phyloP scores from a whole-genome alignment of 345 rosid genomes.

The Arabidopsis suecica region DNA sequence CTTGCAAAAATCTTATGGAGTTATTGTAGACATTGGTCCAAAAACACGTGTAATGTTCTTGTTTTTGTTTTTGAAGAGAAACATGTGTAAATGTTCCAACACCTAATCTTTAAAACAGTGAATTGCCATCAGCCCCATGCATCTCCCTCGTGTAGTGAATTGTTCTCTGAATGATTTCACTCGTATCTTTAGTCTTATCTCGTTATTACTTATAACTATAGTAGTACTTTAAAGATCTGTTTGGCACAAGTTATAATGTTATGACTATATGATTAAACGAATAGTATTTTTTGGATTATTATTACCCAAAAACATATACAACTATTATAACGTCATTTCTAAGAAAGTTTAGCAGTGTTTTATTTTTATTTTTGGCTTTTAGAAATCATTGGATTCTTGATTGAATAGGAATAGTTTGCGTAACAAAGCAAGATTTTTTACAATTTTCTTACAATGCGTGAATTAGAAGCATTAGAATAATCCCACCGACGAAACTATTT shows the following conservation, averaged over 20 bases:
- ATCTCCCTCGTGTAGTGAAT: constrained; percentile 29
- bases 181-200: too few species aligned
- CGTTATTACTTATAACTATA: too few species aligned
- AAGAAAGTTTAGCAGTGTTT: not conserved
- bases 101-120: constrained; percentile 34
- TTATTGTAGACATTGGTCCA: constrained; percentile 36
- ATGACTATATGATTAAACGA: not conserved
- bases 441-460: not conserved
- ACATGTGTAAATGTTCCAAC: constrained; percentile 41
- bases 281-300: constrained; percentile 1
- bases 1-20: constrained; percentile 21
- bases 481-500: constrained; percentile 33
- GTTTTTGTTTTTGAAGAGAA: constrained; percentile 7
- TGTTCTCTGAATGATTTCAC: constrained; percentile 11
- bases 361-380: not conserved
- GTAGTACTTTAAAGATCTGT: not conserved
- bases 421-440: too few species aligned
- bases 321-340: not conserved
- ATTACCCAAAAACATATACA: not conserved
- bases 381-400: constrained; percentile 6
- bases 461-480: not conserved
- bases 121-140: constrained; percentile 36
- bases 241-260: not conserved
- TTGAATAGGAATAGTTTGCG: too few species aligned
- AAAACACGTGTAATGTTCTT: constrained; percentile 44